Percentiles rank a stretch among this genome's conserved stretches.
These are phyloP conservation scores for Macrolepiota dolichaula DNA, from an alignment of 768 basidiomycete genomes.

Conservation along the genomic window DNA sequence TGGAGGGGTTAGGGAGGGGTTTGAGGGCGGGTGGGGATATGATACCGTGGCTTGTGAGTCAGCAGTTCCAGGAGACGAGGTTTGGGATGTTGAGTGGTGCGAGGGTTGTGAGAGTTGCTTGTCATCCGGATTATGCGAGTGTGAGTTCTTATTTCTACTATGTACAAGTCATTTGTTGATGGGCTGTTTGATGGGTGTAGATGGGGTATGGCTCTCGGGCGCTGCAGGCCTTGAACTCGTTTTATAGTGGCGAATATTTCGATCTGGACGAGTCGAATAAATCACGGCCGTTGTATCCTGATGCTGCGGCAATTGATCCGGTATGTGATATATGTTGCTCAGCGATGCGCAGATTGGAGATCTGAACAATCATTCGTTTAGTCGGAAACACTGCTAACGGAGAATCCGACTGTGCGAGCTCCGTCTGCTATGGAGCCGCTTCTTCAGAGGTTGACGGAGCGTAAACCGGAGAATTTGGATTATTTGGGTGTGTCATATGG, in stretches of 20 bases:
- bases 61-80: constrained; percentile 93
- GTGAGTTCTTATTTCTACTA: constrained; percentile 42
- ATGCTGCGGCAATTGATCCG: constrained; percentile 45
- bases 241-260: constrained; percentile 91
- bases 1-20: constrained; percentile 84
- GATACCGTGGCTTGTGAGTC: constrained; percentile 95
- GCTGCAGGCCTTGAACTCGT: constrained; percentile 80
- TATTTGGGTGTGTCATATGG: constrained; percentile 98
- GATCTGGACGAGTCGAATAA: constrained; percentile 70
- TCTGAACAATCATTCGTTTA: constrained; percentile 13
- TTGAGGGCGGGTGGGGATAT: constrained; percentile 89
- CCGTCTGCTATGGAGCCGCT: constrained; percentile 86
- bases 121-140: constrained; percentile 91
- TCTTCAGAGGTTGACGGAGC: constrained; percentile 84
- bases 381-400: constrained; percentile 61
- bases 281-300: constrained; percentile 57
- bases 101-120: constrained; percentile 88
- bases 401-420: constrained; percentile 71
- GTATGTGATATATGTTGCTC: constrained; percentile 23
- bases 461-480: constrained; percentile 86
- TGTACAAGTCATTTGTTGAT: background rate
- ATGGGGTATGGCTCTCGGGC: constrained; percentile 98
- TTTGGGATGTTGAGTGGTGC: constrained; percentile 92
- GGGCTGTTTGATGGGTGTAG: constrained; percentile 35
- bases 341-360: background rate